Base-by-base conservation (phyloP, 306 rosid genomes). In the Abrus precatorius region DNA sequence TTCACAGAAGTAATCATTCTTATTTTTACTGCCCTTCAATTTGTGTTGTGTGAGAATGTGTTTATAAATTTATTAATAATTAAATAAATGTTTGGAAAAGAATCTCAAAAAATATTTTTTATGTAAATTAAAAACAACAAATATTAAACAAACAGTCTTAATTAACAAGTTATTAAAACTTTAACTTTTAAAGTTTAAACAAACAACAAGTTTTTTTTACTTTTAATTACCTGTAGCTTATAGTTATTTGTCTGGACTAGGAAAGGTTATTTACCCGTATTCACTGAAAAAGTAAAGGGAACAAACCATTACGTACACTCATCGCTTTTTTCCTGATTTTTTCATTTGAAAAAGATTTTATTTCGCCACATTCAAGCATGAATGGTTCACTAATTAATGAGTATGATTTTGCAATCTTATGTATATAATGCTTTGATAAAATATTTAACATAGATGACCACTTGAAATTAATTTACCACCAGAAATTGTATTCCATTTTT, bases 361-460 rank as follows among this genome's bases (percentile, higher is more conserved):
- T 27, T 45, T 70, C 28, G 9, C 82, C 69, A 77, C 49, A 33
- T 55, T 12, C 48, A 77, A 64, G 70, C 44, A 72, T 54, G 69
- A 43, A 62, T n/a, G n/a, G 66, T 2, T 56, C 29, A 38, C 40
- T 73, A 53, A 56, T 63, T 59, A 32, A 14, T 45, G 29, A 3
- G 12, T 38, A 36, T 47, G 3, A 65, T 65, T 61, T 67, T 44
- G 49, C 68, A 47, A 50, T 49, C 29, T 7, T 20, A 47, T 14
- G 54, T 52, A 36, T 61, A 27, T 32, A 7, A 38, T 40, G 7
- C 27, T 65, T 63, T n/a, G 14, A 57, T 6, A 27, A 69, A 79
- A 59, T 6, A 47, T 29, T 36, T 30, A 63, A 63, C 61, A 40
- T 69, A n/a, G 28, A 69, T 1, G 45, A 32, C 33, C 61, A 60